Base-by-base conservation (phyloP, 768 basidiomycete species). In the Psilocybe sp. region DNA sequence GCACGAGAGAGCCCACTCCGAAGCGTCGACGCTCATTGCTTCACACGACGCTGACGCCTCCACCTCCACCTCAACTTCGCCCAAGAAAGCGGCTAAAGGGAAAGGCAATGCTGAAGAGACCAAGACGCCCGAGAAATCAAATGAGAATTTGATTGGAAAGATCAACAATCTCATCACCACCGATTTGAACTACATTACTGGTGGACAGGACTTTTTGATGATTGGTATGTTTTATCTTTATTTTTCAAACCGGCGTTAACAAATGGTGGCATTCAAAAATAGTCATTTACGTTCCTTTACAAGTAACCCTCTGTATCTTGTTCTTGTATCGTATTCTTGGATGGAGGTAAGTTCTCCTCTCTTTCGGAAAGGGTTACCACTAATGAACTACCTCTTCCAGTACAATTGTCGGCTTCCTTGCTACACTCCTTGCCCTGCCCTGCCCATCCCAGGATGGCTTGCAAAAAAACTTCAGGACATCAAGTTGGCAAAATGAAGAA, bases 141-240 rank as follows among this genome's bases (percentile, higher is more conserved):
- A 66, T 10, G 68, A 67, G 9, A 83, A 85, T 59, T 65, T 88
- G 15, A 78, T 82, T 34, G 89, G 90, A 9, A 87, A 81, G 61
- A 83, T 92, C 61, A 91, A 86, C 63, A 91, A 89, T 47, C 67
- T 90, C 5, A 78, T 88, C 32, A 82, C 87, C 7, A 82, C 83
- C 1, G 89, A 92, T 64, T 40, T 75, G 51, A 53, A 50, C 32
- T 69, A 68, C 49, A 73, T 78, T 41, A 58, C 61, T n/a, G 64
- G 63, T 16, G 65, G 65, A 12, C 55, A 68, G 20, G 67, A 75
- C 47, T 70, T 76, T 42, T 49, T 73, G 12, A 42, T 60, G 28
- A 28, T 64, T 10, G 13, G 66, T 68, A 28, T 32, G 60, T 20
- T 5, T 16, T 2, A 12, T 14, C 48, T 1, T 18, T 33, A 18